Conservation (phyloP, 306 rosid species). For the Quercus aquifolioides region DNA sequence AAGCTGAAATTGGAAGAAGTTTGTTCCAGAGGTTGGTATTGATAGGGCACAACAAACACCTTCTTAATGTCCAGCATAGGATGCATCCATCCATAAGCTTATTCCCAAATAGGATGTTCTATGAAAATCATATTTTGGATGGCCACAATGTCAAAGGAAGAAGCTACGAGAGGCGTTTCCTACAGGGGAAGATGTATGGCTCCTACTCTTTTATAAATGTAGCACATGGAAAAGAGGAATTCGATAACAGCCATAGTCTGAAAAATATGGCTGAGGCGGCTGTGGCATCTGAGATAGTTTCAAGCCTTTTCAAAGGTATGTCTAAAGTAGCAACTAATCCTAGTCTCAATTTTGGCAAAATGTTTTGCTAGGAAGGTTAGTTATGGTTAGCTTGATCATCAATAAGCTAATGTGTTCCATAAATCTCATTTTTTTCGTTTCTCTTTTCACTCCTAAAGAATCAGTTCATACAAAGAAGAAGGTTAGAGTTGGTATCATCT, state of each 20-base stretch:
- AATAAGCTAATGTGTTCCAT: neutral
- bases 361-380: neutral
- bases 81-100: constrained; percentile 44
- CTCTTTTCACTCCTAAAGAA: neutral
- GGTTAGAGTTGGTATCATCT: constrained; percentile 34
- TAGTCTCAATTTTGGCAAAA: neutral
- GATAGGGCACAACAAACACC: constrained; percentile 44
- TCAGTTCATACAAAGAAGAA: constrained; percentile 7
- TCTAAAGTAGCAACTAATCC: neutral
- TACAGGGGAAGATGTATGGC: constrained; percentile 31
- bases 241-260: constrained; percentile 21
- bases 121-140: constrained; percentile 30
- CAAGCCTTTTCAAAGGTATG: constrained; percentile 33
- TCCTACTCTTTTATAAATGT: constrained; percentile 41
- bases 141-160: constrained; percentile 19
- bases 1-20: constrained; percentile 75
- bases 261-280: constrained; percentile 42
- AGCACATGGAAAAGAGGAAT: constrained; percentile 32
- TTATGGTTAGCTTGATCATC: neutral
- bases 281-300: constrained; percentile 32
- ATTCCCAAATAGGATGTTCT: constrained; percentile 38
- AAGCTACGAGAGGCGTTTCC: constrained; percentile 27
- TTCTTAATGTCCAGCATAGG: constrained; percentile 42
- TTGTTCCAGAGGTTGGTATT: constrained; percentile 56
- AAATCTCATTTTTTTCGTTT: neutral